Evolutionary conservation across 495 filamentous ascomycete species (phyloP).

Genomic region (Neurospora intermedia): DNA sequence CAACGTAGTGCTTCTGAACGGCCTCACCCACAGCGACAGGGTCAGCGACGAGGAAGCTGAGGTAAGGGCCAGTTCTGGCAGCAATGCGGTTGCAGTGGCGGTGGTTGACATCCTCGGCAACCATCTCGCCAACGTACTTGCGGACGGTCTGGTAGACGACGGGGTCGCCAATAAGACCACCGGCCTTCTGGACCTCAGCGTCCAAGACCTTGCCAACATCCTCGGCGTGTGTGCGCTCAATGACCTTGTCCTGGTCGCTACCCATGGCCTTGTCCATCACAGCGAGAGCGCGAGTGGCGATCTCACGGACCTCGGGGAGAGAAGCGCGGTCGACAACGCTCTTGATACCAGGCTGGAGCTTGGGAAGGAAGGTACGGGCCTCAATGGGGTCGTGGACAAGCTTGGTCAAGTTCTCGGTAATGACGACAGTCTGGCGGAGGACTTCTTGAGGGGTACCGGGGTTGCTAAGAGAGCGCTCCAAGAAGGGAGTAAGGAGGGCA

Average conservation of each 20-base stretch:
- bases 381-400: slow-evolving; percentile 96
- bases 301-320: slow-evolving; percentile 85
- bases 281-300: slow-evolving; percentile 69
- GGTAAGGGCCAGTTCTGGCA: slow-evolving; percentile 56
- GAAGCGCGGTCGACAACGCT: slow-evolving; percentile 77
- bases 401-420: slow-evolving; percentile 98
- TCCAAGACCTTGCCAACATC: slow-evolving; percentile 70
- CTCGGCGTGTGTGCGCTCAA: slow-evolving; percentile 58
- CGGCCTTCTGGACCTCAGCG: slow-evolving; percentile 58
- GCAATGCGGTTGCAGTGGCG: slow-evolving; percentile 65
- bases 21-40: slow-evolving; percentile 48
- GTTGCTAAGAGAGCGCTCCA: slow-evolving; percentile 85
- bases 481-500: slow-evolving; percentile 89
- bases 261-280: slow-evolving; percentile 94
- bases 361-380: slow-evolving; percentile 90
- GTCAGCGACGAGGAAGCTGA: slow-evolving; percentile 56
- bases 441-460: slow-evolving; percentile 90
- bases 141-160: slow-evolving; percentile 58
- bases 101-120: slow-evolving; percentile 79
- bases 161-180: slow-evolving; percentile 50
- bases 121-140: slow-evolving; percentile 72
- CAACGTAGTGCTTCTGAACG: slow-evolving; percentile 59
- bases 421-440: slow-evolving; percentile 86
- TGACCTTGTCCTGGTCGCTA: slow-evolving; percentile 50
- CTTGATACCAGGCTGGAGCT: slow-evolving; percentile 90